Conservation (phyloP, 2,329 filamentous ascomycete genomes). For the Trichothecium roseum region DNA sequence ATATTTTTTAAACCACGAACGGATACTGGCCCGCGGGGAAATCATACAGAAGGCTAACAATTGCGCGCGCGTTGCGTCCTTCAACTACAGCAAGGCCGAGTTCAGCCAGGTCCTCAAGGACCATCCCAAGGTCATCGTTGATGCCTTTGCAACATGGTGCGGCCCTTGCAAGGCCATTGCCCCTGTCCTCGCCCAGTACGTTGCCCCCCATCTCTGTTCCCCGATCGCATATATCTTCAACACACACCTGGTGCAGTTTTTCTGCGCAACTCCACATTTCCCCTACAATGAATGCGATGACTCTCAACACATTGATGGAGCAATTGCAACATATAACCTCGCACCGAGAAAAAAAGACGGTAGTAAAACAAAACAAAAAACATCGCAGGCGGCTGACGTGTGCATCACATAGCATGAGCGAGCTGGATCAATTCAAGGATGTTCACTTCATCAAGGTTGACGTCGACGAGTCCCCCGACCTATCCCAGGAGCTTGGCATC, state of each 20-base stretch:
- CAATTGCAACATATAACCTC: no score
- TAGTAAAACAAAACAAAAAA: no score
- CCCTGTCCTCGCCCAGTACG: constrained; percentile 46
- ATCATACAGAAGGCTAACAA: background rate
- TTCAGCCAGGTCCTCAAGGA: constrained; percentile 44
- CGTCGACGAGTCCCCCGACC: constrained; percentile 69
- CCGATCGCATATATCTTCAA: no score
- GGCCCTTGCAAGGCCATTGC: constrained; percentile 90
- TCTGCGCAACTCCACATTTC: no score
- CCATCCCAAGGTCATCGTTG: constrained; percentile 58
- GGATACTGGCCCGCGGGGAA: no score
- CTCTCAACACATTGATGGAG: no score
- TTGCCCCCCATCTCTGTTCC: no score
- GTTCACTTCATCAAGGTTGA: constrained; percentile 82
- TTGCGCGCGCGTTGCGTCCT: background rate
- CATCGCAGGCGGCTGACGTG: no score
- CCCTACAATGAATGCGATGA: background rate
- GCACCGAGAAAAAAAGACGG: no score
- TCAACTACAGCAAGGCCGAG: constrained; percentile 49
- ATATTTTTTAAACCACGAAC: no score
- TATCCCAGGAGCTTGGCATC: constrained; percentile 68
- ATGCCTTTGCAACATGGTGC: constrained; percentile 87
- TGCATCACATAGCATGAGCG: no score
- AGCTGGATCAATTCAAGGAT: constrained; percentile 31
- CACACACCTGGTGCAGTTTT: no score